Base-by-base conservation (phyloP, 1,139 yeast species). In the Yamadazyma sp. region DNA sequence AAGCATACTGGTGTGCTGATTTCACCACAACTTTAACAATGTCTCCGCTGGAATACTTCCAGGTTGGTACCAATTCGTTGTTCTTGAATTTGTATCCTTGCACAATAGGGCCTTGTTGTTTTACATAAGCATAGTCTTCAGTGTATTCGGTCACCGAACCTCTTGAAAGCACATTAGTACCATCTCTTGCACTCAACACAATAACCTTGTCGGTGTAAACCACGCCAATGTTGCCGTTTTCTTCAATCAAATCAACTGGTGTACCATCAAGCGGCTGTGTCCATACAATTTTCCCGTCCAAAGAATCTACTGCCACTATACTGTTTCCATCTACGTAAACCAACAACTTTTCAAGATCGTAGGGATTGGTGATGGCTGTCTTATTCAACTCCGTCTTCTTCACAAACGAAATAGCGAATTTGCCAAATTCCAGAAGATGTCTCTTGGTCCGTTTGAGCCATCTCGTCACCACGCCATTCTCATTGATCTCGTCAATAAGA, bases 1-100 rank as follows among this genome's bases (percentile, higher is more conserved):
- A 82, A 1, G 83, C 78, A 3, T 81, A 71, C 14, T 61, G 57
- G 10, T 76, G 76, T 20, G 62, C 66, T 2, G 76, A 72, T 35
- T 58, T 62, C 9, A 53, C 42, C 11, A 53, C 43, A 27, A 57
- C 50, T 3, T 43, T 29, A 1, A 61, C 29, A 8, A 66, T 42
- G 6, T 43, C 28, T 2, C 39, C 41, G 10, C 34, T 38, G 9
- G 32, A 13, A 41, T 64, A 63, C 24, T 49, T 48, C 76, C 76
- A 71, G 8, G 59, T 58, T 16, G 50, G 44, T 1, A 35, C 35
- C 8, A 59, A 45, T 3, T 35, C 31, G 1, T 43, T 44, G 1
- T 47, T 47, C 1, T 43, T 35, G 10, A 62, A 29, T 30, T 51
- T 55, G 41, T 56, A 61, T 0, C 69, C 67, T 10, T 46, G 45